Evolutionary conservation across 2,329 filamentous ascomycete genomes (phyloP).

Genomic region (Cladosporium velox): DNA sequence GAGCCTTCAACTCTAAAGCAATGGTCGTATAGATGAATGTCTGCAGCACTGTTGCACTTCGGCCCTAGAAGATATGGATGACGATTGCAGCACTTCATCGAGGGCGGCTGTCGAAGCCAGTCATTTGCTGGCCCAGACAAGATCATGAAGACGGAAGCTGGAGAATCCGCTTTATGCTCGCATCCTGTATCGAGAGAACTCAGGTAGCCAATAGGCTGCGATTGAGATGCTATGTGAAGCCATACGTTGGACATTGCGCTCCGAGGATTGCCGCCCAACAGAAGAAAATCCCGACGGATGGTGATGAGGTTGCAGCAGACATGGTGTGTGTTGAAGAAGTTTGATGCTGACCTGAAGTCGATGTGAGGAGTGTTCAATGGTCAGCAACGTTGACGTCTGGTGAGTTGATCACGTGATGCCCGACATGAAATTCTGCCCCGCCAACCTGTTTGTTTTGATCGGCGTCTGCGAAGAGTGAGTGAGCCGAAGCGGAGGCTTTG

Average conservation of each 20-base stretch:
- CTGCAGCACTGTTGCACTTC: not conserved
- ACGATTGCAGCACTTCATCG: not conserved
- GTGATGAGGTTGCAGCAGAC: not conserved
- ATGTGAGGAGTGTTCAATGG: not conserved
- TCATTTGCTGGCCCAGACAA: not conserved
- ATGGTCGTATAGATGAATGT: not conserved
- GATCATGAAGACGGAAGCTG: not conserved
- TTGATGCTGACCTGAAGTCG: slow-evolving; percentile 4
- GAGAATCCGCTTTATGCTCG: not conserved
- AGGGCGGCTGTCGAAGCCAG: not conserved
- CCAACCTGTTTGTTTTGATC: slow-evolving; percentile 13
- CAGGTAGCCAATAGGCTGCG: not conserved
- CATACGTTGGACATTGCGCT: not conserved
- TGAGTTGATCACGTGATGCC: not conserved
- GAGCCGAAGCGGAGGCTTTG: slow-evolving; percentile 1
- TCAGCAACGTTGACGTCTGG: not conserved
- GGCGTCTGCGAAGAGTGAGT: not conserved
- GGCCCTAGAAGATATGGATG: not conserved
- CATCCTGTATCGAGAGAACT: not conserved
- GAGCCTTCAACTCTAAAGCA: not conserved
- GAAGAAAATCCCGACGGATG: not conserved
- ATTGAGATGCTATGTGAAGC: not conserved
- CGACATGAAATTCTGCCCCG: not conserved
- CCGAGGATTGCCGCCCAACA: not conserved
- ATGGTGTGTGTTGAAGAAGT: not conserved